phyloP scores from a whole-genome alignment of 345 rosid species.

The Lepidium sativum region DNA sequence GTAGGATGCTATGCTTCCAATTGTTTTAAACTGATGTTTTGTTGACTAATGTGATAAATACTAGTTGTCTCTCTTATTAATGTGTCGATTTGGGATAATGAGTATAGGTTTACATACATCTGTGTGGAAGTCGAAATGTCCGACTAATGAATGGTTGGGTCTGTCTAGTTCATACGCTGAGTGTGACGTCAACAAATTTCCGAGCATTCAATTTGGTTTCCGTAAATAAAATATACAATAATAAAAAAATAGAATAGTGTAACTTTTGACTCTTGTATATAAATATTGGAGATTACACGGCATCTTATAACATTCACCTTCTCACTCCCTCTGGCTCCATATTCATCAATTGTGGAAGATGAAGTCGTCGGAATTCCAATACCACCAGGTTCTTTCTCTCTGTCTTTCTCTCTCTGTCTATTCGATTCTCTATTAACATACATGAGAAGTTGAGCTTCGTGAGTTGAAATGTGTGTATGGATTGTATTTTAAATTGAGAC shows the following conservation, averaged over 20 bases:
- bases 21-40: background rate
- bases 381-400: slow-evolving; percentile 13
- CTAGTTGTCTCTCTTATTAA: background rate
- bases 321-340: background rate
- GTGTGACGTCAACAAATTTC: background rate
- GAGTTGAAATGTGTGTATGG: background rate
- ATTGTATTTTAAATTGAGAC: background rate
- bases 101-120: background rate
- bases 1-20: background rate
- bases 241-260: too few species aligned
- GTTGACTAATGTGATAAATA: background rate
- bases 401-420: background rate
- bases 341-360: background rate
- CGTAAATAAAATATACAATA: background rate
- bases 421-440: background rate
- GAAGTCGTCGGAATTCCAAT: slow-evolving; percentile 16
- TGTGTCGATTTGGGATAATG: background rate
- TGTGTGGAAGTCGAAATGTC: slow-evolving; percentile 1
- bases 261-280: background rate
- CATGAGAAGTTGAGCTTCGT: too few species aligned
- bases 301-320: background rate
- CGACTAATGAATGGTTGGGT: background rate
- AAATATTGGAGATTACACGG: background rate
- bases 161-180: background rate
- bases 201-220: background rate